These are phyloP conservation scores for Endocalyx cinctus DNA, from an alignment of 2,329 filamentous ascomycete species.

Conservation along the genomic window DNA sequence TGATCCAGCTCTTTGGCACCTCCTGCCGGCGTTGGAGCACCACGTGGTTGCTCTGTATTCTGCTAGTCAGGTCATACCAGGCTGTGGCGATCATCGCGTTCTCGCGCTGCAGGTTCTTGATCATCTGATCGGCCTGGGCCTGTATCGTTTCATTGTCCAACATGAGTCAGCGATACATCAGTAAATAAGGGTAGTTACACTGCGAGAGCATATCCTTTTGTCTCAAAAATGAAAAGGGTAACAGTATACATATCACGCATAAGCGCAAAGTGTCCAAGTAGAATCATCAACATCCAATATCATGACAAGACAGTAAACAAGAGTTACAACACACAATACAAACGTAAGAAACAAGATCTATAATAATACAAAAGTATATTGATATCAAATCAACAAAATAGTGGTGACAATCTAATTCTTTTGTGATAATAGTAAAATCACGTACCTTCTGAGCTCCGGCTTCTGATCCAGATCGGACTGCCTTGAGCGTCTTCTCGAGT, in stretches of 20 bases:
- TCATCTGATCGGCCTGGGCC: conserved; percentile 48
- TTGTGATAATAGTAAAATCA: too few species aligned
- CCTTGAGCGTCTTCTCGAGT: conserved; percentile 50
- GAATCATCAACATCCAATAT: conserved; percentile 3
- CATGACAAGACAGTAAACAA: too few species aligned
- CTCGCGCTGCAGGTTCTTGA: conserved; percentile 71
- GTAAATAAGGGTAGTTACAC: conserved; percentile 2
- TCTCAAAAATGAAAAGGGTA: conserved; percentile 1
- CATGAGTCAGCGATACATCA: background rate
- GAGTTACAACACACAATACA: too few species aligned
- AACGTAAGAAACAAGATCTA: background rate
- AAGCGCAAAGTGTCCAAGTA: conserved; percentile 1
- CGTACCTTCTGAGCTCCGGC: conserved; percentile 50
- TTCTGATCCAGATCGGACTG: conserved; percentile 44
- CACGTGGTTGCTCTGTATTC: conserved; percentile 79
- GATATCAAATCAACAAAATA: background rate
- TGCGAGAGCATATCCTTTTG: too few species aligned
- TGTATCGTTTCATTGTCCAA: conserved; percentile 18
- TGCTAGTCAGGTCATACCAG: conserved; percentile 77
- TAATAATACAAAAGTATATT: background rate
- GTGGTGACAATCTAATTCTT: conserved; percentile 2
- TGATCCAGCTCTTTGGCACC: conserved; percentile 75
- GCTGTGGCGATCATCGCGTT: conserved; percentile 76
- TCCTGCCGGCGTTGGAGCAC: conserved; percentile 71
- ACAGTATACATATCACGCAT: conserved; percentile 4